Base-by-base conservation (phyloP, 768 basidiomycete species). In the Cystobasidium ongulense region DNA sequence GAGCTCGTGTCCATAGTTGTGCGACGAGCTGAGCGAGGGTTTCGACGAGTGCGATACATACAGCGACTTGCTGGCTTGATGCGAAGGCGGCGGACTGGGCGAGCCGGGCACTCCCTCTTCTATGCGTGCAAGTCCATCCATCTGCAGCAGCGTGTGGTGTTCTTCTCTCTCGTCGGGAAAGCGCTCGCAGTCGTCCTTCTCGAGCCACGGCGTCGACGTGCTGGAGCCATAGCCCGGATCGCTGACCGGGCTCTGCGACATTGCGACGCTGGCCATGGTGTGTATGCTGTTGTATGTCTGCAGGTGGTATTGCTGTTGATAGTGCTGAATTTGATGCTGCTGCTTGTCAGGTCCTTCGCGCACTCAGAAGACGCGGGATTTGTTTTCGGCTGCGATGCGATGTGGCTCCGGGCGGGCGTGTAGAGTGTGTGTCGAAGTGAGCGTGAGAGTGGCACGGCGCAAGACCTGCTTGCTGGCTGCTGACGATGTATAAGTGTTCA, bases 1-100 rank as follows among this genome's bases (percentile, higher is more conserved):
- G 8, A 35, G 33, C 17, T 4, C 21, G 33, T 59, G 57, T 29
- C 57, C 57, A 29, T 59, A 29, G 11, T 29, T 59, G 57, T 29
- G 57, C 5, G 63, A 64, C 4, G 63, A 64, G 31, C 27, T 5
- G 63, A 64, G 63, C n/a, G 63, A 64, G 33, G 38, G 36, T 64
- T 64, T 64, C 36, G 63, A 25, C 31, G 63, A 64, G 23, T 64
- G 63, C 35, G 63, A 64, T 38, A 5, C 31, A 31, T 18, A 38
- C 13, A 43, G 35, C 27, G 63, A 35, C 27, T 25, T 15, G 38
- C 33, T 35, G 63, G 57, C 25, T 23, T 7, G 57, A 23, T 29
- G 57, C 21, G 57, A 21, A 27, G 57, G 57, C 13, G 57, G 57
- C 5, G 57, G 57, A 59, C 57, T 59, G 17, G 57, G 57, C 33